Evolutionary conservation across 805 yeast genomes (phyloP).

Genomic region (Sungouiozyma ichnusensis): DNA sequence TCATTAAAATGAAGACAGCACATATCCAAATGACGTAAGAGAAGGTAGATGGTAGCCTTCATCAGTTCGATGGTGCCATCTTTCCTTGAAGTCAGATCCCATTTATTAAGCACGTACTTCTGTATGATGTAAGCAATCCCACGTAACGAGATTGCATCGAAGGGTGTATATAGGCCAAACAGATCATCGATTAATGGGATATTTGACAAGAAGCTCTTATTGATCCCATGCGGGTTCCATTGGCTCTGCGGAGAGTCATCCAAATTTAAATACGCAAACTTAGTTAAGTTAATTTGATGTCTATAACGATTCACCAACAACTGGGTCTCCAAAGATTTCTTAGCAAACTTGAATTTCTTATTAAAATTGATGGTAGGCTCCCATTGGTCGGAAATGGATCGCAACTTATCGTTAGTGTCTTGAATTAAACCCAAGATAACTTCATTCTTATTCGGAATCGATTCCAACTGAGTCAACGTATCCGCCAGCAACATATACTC

Average conservation of each 20-base stretch:
- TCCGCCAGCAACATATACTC: conserved; percentile 10
- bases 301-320: conserved; percentile 22
- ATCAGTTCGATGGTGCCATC: conserved; percentile 8
- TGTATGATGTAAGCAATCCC: conserved; percentile 23
- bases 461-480: conserved; percentile 10
- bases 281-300: conserved; percentile 15
- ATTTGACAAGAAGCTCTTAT: conserved; percentile 5
- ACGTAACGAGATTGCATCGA: conserved; percentile 20
- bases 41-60: conserved; percentile 22
- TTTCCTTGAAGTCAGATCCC: neutral
- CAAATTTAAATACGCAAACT: conserved; percentile 8
- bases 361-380: conserved; percentile 14
- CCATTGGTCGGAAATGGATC: conserved; percentile 10
- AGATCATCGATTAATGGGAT: conserved; percentile 22
- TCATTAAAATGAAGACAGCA: conserved; percentile 17
- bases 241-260: neutral
- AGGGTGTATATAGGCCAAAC: conserved; percentile 23
- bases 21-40: conserved; percentile 22
- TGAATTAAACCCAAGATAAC: conserved; percentile 10
- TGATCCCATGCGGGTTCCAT: neutral
- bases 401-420: conserved; percentile 11
- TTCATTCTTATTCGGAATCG: conserved; percentile 6
- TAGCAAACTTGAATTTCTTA: conserved; percentile 1
- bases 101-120: neutral
- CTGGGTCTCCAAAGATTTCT: conserved; percentile 22